A percentile compares a stretch with the other conserved stretches of the same genome.
Conservation (phyloP, 2,329 filamentous ascomycete genomes). For the Neurospora sp. region DNA sequence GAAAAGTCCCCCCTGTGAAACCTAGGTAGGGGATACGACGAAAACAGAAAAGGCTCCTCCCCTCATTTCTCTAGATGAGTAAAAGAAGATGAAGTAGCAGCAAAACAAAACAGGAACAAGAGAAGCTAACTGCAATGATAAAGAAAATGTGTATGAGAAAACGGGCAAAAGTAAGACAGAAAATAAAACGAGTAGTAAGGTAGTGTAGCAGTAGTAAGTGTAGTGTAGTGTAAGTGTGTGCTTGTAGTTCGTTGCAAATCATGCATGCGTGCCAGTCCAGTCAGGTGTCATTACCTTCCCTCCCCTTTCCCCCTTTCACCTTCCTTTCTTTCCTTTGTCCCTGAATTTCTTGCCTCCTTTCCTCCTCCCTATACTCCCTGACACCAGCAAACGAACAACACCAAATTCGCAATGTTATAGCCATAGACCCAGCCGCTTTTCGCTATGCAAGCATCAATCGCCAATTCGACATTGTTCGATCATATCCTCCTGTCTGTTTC, state of each 20-base stretch:
- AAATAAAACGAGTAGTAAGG: background rate
- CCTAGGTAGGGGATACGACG: background rate
- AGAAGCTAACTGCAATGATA: background rate
- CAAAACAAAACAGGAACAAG: background rate
- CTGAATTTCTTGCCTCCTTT: background rate
- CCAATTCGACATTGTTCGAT: background rate
- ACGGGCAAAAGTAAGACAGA: background rate
- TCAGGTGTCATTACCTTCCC: background rate
- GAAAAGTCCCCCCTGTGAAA: background rate
- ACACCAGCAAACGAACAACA: background rate
- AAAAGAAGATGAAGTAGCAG: background rate
- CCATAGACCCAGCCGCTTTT: background rate
- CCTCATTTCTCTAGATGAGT: background rate
- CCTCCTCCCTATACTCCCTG: background rate
- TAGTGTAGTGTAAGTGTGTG: background rate
- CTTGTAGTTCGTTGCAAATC: background rate
- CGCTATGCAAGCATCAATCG: background rate
- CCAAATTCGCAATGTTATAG: background rate
- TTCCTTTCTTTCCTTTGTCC: background rate
- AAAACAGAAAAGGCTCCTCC: background rate
- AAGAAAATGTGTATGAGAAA: background rate
- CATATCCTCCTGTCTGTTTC: background rate
- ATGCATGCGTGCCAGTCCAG: background rate
- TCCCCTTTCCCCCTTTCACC: background rate
- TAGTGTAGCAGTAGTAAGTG: background rate